Evolutionary conservation across 2,329 filamentous ascomycete genomes (phyloP).

Genomic region (Fusarium citri): DNA sequence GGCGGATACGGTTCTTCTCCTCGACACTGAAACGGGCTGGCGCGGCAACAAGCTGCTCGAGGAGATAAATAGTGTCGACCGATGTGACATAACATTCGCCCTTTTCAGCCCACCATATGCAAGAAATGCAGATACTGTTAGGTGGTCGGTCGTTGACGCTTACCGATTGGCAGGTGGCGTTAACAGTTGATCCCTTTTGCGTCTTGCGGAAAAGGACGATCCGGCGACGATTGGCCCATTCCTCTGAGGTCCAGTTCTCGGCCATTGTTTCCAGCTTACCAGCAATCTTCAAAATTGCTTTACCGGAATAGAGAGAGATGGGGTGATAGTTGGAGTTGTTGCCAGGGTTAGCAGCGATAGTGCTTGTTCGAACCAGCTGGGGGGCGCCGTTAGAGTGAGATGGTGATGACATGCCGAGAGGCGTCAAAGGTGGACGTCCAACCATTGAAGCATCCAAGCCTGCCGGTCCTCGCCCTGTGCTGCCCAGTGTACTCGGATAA

Average conservation of each 20-base stretch:
- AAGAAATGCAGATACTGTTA: slow-evolving; percentile 94
- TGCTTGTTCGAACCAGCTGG: slow-evolving; percentile 68
- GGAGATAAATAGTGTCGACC: slow-evolving; percentile 94
- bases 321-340: slow-evolving; percentile 72
- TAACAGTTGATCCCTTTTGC: slow-evolving; percentile 84
- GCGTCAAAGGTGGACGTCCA: slow-evolving; percentile 59
- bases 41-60: slow-evolving; percentile 86
- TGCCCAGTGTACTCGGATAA: slow-evolving; percentile 56
- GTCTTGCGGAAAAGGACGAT: slow-evolving; percentile 89
- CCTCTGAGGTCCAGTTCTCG: slow-evolving; percentile 83
- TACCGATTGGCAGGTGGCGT: slow-evolving; percentile 82
- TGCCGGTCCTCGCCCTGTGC: slow-evolving; percentile 57
- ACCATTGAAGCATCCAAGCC: slow-evolving; percentile 58
- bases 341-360: slow-evolving; percentile 55
- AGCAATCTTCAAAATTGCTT: slow-evolving; percentile 85
- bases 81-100: slow-evolving; percentile 93
- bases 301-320: slow-evolving; percentile 83
- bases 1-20: slow-evolving; percentile 97
- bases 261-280: slow-evolving; percentile 89
- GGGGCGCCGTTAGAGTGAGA: slow-evolving; percentile 53
- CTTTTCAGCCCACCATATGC: slow-evolving; percentile 96
- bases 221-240: slow-evolving; percentile 81
- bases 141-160: slow-evolving; percentile 81
- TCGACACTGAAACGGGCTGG: slow-evolving; percentile 89
- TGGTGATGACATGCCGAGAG: slow-evolving; percentile 61